phyloP scores from a whole-genome alignment of 176 grass and related monocot genomes.

The Aegilops speltoides region DNA sequence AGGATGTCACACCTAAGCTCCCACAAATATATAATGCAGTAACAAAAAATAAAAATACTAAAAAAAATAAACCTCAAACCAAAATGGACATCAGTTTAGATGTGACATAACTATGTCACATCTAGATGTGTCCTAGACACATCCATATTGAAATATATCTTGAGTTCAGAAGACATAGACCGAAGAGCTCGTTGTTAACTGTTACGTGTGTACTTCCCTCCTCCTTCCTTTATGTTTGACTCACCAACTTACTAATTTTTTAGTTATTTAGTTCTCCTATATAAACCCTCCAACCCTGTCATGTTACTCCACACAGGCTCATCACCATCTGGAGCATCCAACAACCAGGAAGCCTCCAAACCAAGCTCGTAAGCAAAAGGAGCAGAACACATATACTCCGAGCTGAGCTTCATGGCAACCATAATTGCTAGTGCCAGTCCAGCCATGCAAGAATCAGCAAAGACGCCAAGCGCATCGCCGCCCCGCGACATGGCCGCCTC shows the following conservation, averaged over 20 bases:
- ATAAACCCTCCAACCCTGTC: neutral
- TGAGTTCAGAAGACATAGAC: neutral
- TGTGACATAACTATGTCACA: too few relatives aligned
- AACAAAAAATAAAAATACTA: too few relatives aligned
- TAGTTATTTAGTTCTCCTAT: neutral
- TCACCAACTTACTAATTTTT: neutral
- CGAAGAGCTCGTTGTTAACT: neutral
- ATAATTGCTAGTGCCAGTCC: neutral
- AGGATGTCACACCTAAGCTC: too few relatives aligned
- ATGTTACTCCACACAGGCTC: neutral
- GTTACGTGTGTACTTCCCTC: neutral
- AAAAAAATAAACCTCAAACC: too few relatives aligned
- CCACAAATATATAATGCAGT: too few relatives aligned
- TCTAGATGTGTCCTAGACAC: neutral
- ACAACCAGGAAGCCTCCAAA: neutral
- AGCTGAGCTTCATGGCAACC: constrained; percentile 11
- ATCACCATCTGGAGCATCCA: neutral
- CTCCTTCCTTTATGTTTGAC: neutral
- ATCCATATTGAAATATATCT: too few relatives aligned
- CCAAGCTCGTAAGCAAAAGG: neutral
- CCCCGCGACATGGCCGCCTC: neutral
- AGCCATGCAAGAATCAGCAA: constrained; percentile 28
- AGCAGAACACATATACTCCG: neutral
- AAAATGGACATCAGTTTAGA: too few relatives aligned
- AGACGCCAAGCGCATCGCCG: neutral